Evolutionary conservation across 495 filamentous ascomycete species (phyloP), one percentile per base, ranked within the genome.

Genomic region (Trichoderma erinaceum): DNA sequence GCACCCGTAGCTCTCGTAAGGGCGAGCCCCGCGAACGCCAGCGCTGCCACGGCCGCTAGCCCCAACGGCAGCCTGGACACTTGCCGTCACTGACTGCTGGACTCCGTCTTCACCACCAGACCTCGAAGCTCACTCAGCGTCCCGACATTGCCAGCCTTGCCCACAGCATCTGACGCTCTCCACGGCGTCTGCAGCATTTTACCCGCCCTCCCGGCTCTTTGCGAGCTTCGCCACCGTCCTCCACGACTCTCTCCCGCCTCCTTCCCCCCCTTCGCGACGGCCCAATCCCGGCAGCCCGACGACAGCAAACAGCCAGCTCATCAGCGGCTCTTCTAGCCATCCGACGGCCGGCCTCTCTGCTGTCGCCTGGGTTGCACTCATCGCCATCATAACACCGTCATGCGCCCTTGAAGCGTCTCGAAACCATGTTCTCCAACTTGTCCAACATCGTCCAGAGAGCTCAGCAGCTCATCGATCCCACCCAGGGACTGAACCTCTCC

Each of bases 391-490:
- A 61, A 32, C 27, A 63, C 66, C 64, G 72, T 70, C 67, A 79
- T 79, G 76, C 67, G 52, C 43, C 23, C 35, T 63, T 68, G 67
- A 68, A 29, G 13, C 16, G 12, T 23, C 63, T 68, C 67, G 68
- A 69, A 70, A 73, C 76, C 75, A 92, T 91, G 89, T 89, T 77
- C 69, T 72, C 91, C 78, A 90, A 88, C 78, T 84, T 96, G 80
- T 88, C 87, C 69, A 90, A 87, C 76, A 88, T 99, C 76, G 90
- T 98, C 70, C 92, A 97, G 79, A 97, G 93, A 83, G 95, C 95
- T 67, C 81, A 83, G 71, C 92, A 93, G 75, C 83, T 97, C 78
- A 95, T 99, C 81, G 93, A 95, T 79, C 89, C 89, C 58, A 86
- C 86, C 71, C 88, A 89, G 77, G 85, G 88, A 71, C 83, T 85